Evolutionary conservation across 2,329 filamentous ascomycete genomes (phyloP), one percentile per base, ranked within the genome.

Genomic region (Fusarium irregulare): DNA sequence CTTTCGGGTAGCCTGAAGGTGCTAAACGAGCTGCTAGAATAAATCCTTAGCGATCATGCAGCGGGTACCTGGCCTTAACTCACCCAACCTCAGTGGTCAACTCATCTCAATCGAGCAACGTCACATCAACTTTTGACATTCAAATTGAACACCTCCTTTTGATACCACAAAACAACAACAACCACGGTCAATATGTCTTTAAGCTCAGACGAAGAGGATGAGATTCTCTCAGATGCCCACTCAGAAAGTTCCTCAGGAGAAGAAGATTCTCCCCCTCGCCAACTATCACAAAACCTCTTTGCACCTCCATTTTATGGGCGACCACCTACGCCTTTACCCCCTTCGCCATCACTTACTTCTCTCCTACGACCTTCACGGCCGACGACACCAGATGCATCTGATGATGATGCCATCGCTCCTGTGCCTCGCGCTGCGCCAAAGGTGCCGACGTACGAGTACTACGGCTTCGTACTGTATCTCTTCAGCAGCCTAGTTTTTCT

Each of bases 401-500:
- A 97, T 80, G 92, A 94, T 72, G 95, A 98, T 74, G 87, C 92
- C 40, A 88, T 97, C 18, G 93, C 93, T 7, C 92, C 94, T 49
- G 89, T 97, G 20, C 93, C 94, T 8, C 91, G 93, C 59, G 94
- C 94, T 3, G 91, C 91, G 56, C 96, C 96, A 3, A 94, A 96
- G 78, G 94, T 99, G 4, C 96, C 96, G n/a, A 99, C 96, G 0
- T 98, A 99, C 83, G 96, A 99, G 79, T 99, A 98, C 87, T 98
- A 98, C 79, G 96, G 96, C 78, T 99, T 99, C 82, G 95, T 97
- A 56, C 88, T 99, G 51, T 98, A 99, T 83, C 87, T 99, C 41
- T 93, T 95, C 77, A 94, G 92, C 67, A 93, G 91, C 23, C 84
- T 96, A 54, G 89, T 89, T 3, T 98, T 98, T 78, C 84, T 92